Base-by-base conservation (phyloP, 1,284 basidiomycete species). In the Stereum hirsutum region DNA sequence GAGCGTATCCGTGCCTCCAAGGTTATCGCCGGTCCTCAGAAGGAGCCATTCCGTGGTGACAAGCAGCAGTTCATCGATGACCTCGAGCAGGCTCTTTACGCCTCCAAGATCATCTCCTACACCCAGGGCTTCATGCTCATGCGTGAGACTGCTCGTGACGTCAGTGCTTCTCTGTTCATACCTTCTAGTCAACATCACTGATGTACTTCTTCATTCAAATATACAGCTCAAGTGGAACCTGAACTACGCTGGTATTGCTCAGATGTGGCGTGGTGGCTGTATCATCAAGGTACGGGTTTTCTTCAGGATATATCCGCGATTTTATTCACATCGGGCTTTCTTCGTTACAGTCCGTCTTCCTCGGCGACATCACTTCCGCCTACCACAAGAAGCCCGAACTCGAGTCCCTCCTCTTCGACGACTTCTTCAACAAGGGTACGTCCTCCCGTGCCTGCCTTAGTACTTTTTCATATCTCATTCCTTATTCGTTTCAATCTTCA, bases 121-220 rank as follows among this genome's bases (percentile, higher is more conserved):
- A 91, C 95, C 20, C 96, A 99, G 71, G 96, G 96, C 55, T 99
- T 99, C 76, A 96, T 99, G 84, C 80, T 99, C 58, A 97, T 99
- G 94, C 81, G 96, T 56, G 89, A 98, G 70, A 95, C 95, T 43
- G 95, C 94, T 44, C 89, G 91, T 65, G 93, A 95, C 21, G 41
- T 42, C 11, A 27, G 25, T 35, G 11, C 75, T 20, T 12, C 14
- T 38, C 19, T 26, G 11, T 53, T 57, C 69, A 49, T 66, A 66
- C 59, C 31, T 24, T 40, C 15, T 1, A 38, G 34, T 37, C 19
- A n/a, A n/a, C n/a, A n/a, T n/a, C n/a, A n/a, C n/a, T n/a, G n/a
- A n/a, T n/a, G n/a, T n/a, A n/a, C 31, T 32, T 17, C 26, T 17
- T 19, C 24, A 37, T 52, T n/a, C n/a, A n/a, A n/a, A 6, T 49